Evolutionary conservation across 768 basidiomycete genomes (phyloP).

Genomic region (Termitomyces sp.): DNA sequence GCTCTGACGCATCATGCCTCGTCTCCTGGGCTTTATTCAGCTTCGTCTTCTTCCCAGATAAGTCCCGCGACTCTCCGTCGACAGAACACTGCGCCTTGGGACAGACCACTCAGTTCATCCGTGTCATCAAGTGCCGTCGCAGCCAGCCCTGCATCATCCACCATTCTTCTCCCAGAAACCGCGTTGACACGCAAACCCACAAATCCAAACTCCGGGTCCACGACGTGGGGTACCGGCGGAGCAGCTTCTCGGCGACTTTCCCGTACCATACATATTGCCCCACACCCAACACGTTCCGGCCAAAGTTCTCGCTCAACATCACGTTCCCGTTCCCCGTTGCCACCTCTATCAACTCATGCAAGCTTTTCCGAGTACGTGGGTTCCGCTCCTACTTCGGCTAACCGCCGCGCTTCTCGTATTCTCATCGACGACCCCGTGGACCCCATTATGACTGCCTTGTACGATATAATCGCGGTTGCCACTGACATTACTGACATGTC

Average conservation of each 20-base stretch:
- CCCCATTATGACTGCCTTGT: conserved; percentile 86
- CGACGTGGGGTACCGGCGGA: conserved; percentile 54
- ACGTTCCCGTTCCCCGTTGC: conserved; percentile 90
- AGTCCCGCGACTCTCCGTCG: conserved; percentile 70
- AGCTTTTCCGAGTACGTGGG: conserved; percentile 57
- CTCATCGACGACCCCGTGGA: conserved; percentile 83
- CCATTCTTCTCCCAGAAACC: conserved; percentile 58
- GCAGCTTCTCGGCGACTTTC: conserved; percentile 78
- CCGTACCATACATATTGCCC: conserved; percentile 75
- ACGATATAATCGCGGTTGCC: conserved; percentile 89
- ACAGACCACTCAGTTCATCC: conserved; percentile 53
- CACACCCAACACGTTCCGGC: conserved; percentile 63
- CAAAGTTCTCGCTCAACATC: conserved; percentile 93
- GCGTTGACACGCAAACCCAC: conserved; percentile 65
- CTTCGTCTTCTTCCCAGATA: conserved; percentile 60
- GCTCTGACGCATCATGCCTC: conserved; percentile 53
- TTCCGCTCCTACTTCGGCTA: conserved; percentile 41
- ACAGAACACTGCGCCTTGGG: conserved; percentile 65
- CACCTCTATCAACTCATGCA: conserved; percentile 59
- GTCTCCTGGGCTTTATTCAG: conserved; percentile 56
- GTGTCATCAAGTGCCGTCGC: conserved; percentile 52
- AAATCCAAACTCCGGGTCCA: conserved; percentile 39
- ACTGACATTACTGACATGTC: conserved; percentile 93
- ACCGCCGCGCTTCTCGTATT: conserved; percentile 78
- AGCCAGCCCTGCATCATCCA: conserved; percentile 60